Evolutionary conservation across 371 early-diverging fungal species (phyloP).

Genomic region (Mortierella sp.): DNA sequence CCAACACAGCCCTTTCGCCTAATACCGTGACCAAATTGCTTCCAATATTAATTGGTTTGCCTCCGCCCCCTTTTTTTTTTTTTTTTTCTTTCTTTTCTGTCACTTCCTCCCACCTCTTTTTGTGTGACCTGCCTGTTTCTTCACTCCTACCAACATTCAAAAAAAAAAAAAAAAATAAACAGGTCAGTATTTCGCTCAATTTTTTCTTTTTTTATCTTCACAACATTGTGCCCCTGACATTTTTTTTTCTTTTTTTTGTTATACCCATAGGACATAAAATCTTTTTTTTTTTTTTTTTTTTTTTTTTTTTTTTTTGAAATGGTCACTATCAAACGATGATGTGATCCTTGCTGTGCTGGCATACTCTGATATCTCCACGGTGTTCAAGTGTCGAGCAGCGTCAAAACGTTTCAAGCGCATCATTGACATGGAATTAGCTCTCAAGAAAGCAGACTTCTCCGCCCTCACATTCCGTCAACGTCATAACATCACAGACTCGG

Average conservation of each 20-base stretch:
- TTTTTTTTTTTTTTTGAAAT: too few species aligned
- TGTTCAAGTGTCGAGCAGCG: constrained; percentile 14
- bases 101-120: constrained; percentile 8
- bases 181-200: too few species aligned
- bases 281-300: too few species aligned
- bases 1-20: too few species aligned
- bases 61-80: too few species aligned
- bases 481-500: constrained; percentile 16
- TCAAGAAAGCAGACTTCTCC: constrained; percentile 18
- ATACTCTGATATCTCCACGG: constrained; percentile 14
- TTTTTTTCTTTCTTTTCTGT: constrained; percentile 1
- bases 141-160: constrained; percentile 5
- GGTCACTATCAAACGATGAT: constrained; percentile 16
- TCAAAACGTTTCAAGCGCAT: constrained; percentile 19
- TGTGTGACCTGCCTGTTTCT: constrained; percentile 9
- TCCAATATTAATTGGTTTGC: too few species aligned
- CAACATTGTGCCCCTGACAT: neutral
- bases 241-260: neutral
- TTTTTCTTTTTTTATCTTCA: constrained; percentile 5
- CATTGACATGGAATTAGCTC: constrained; percentile 23
- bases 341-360: constrained; percentile 18
- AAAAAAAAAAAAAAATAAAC: constrained; percentile 2
- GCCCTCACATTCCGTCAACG: constrained; percentile 17
- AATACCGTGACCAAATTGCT: too few species aligned
- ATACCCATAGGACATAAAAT: neutral